phyloP scores from a whole-genome alignment of 2,329 filamentous ascomycete species.

The Fusarium palustre region DNA sequence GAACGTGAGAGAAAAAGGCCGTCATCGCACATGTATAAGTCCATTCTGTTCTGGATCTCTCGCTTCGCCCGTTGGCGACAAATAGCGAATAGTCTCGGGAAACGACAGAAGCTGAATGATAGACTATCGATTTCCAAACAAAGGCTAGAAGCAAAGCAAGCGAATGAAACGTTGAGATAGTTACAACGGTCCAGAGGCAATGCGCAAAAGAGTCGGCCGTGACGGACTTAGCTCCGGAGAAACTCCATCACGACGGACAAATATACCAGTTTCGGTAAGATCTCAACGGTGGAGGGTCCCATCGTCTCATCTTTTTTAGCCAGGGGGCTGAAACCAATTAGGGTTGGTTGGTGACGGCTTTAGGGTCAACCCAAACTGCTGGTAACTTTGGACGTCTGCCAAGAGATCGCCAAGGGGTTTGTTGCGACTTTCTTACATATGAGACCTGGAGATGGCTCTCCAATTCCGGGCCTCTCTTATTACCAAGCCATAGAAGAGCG shows the following conservation, averaged over 20 bases:
- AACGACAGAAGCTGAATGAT: constrained; percentile 2
- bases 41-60: constrained; percentile 9
- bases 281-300: background rate
- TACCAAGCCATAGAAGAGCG: background rate
- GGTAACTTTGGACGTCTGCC: background rate
- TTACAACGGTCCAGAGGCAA: background rate
- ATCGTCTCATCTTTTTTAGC: background rate
- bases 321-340: background rate
- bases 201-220: background rate
- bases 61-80: constrained; percentile 5
- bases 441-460: background rate
- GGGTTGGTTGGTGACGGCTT: background rate
- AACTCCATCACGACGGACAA: constrained; percentile 10
- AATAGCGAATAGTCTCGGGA: constrained; percentile 1
- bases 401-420: background rate
- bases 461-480: no score
- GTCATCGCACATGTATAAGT: background rate
- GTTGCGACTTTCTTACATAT: background rate
- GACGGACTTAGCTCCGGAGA: constrained; percentile 15
- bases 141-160: background rate
- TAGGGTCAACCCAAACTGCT: background rate
- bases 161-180: background rate
- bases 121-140: constrained; percentile 12
- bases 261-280: background rate
- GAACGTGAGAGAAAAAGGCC: background rate